Evolutionary conservation across 2,329 filamentous ascomycete species (phyloP).

Genomic region (Fusarium compactum): DNA sequence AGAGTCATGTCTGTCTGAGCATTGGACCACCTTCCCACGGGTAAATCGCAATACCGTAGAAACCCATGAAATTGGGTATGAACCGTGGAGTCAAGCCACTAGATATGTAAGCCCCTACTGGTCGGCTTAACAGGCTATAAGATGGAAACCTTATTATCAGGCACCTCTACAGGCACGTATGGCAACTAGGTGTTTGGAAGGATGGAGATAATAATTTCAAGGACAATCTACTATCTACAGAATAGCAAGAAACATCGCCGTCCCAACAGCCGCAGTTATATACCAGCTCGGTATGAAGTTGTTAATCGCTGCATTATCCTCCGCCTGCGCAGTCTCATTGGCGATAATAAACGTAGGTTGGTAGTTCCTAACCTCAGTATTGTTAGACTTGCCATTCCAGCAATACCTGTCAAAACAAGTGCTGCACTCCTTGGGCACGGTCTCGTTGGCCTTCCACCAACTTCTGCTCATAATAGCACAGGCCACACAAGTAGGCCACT

Average conservation of each 20-base stretch:
- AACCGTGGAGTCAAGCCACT: too few relatives aligned
- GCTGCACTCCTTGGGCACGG: constrained; percentile 77
- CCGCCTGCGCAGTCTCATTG: constrained; percentile 32
- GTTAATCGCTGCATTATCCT: background rate
- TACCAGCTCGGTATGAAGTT: background rate
- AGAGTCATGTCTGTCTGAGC: background rate
- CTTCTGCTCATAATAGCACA: constrained; percentile 87
- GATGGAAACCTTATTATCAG: too few relatives aligned
- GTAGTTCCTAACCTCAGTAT: constrained; percentile 51
- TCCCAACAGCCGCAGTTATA: constrained; percentile 8
- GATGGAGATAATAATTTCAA: background rate
- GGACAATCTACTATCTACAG: background rate
- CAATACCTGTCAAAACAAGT: constrained; percentile 86
- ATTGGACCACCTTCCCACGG: fast-evolving
- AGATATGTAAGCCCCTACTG: too few relatives aligned
- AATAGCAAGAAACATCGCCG: background rate
- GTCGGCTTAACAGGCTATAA: too few relatives aligned
- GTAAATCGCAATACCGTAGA: background rate
- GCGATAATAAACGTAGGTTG: constrained; percentile 45
- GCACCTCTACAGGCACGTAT: background rate
- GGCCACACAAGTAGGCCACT: constrained; percentile 88
- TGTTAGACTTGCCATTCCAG: constrained; percentile 81
- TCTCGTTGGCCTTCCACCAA: constrained; percentile 75
- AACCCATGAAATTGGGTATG: too few relatives aligned
- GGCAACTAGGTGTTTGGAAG: background rate